Evolutionary conservation across 2,329 filamentous ascomycete species (phyloP).

Genomic region (Furcasterigmium sp.): DNA sequence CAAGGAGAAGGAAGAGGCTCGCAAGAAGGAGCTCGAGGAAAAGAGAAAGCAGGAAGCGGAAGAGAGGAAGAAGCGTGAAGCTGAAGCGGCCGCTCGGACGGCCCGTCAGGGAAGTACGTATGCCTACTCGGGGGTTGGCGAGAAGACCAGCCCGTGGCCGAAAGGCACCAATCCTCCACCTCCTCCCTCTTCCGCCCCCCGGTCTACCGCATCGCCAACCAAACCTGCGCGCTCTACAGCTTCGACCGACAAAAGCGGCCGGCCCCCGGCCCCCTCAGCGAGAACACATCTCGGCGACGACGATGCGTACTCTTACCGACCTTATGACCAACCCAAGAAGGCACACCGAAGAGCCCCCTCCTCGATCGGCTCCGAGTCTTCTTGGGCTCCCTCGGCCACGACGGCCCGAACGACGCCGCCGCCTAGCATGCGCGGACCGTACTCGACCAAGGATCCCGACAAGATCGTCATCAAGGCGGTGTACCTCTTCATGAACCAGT

Average conservation of each 20-base stretch:
- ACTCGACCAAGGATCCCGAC: slow-evolving; percentile 83
- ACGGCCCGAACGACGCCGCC: slow-evolving; percentile 82
- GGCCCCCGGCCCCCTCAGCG: slow-evolving; percentile 43
- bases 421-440: slow-evolving; percentile 70
- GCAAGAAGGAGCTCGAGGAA: slow-evolving; percentile 17
- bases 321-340: slow-evolving; percentile 63
- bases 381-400: slow-evolving; percentile 78
- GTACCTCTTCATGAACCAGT: slow-evolving; percentile 87
- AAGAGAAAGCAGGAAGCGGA: slow-evolving; percentile 23
- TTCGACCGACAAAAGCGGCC: slow-evolving; percentile 19
- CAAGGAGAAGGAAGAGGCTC: slow-evolving; percentile 24
- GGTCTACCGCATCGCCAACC: slow-evolving; percentile 6
- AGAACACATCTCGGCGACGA: slow-evolving; percentile 58
- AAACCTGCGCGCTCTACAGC: slow-evolving; percentile 14
- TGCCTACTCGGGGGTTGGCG: slow-evolving; percentile 60
- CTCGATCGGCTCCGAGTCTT: slow-evolving; percentile 71
- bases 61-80: slow-evolving; percentile 24
- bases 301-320: slow-evolving; percentile 67
- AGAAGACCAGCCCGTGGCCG: slow-evolving; percentile 67
- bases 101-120: slow-evolving; percentile 47
- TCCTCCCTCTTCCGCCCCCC: slow-evolving; percentile 20
- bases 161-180: slow-evolving; percentile 47
- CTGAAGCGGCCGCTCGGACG: slow-evolving; percentile 20
- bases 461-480: slow-evolving; percentile 96
- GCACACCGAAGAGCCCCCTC: slow-evolving; percentile 55